Percentiles rank a stretch among this genome's conserved stretches.
These are phyloP conservation scores for Malania oleifera DNA, from an alignment of 164 flowering plant genomes.

Conservation along the genomic window DNA sequence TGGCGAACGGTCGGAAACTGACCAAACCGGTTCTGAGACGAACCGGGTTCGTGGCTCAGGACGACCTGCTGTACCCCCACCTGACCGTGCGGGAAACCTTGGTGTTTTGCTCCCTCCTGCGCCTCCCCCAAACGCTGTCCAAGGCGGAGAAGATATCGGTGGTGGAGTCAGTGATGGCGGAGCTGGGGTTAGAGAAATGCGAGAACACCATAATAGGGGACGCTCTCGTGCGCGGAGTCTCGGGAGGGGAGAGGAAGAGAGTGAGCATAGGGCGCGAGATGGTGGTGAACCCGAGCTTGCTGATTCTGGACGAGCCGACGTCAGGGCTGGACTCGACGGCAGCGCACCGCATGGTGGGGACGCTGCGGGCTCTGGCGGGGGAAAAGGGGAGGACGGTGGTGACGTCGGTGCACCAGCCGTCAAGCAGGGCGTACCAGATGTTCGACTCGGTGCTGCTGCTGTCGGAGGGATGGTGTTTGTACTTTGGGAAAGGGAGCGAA, in stretches of 20 bases:
- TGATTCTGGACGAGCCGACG: conserved; percentile 85
- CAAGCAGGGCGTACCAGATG: conserved; percentile 78
- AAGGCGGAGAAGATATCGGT: conserved; percentile 34
- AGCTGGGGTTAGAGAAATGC: conserved; percentile 67
- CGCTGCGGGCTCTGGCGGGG: conserved; percentile 45
- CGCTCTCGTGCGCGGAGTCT: conserved; percentile 61
- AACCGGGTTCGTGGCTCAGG: conserved; percentile 86
- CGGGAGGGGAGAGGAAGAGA: conserved; percentile 86
- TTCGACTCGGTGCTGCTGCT: conserved; percentile 62
- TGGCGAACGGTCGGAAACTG: conserved; percentile 40
- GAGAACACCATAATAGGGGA: conserved; percentile 70
- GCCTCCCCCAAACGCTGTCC: conserved; percentile 42
- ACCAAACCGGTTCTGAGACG: conserved; percentile 29
- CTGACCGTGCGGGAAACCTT: conserved; percentile 85
- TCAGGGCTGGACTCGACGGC: conserved; percentile 90
- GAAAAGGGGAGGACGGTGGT: conserved; percentile 73
- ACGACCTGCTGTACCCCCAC: conserved; percentile 82
- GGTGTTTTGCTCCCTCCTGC: conserved; percentile 57
- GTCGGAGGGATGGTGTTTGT: conserved; percentile 63
- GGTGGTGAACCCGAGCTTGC: conserved; percentile 71
- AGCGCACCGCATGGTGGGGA: conserved; percentile 56
- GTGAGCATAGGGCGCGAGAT: conserved; percentile 88
- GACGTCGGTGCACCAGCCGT: conserved; percentile 84
- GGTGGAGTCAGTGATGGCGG: conserved; percentile 62
- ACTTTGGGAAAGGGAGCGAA: conserved; percentile 60